Evolutionary conservation across 2,329 filamentous ascomycete species (phyloP).

Genomic region (Ophiostoma sp.): DNA sequence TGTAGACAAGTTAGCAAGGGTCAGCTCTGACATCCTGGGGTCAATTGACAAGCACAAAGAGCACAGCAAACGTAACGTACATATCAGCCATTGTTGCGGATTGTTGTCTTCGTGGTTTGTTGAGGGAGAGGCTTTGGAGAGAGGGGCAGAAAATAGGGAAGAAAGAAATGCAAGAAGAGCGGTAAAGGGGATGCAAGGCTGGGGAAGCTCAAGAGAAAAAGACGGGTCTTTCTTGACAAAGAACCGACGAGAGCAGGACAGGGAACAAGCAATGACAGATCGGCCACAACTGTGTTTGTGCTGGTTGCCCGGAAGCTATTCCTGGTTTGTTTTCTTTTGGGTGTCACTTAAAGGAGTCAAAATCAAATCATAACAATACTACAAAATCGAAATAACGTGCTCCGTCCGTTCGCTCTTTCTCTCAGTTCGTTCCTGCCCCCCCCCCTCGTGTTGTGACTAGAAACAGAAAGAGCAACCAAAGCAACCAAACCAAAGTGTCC

Average conservation of each 20-base stretch:
- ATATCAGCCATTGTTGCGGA: constrained; percentile 25
- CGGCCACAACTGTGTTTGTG: background rate
- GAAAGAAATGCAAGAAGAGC: constrained; percentile 12
- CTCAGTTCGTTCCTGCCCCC: background rate
- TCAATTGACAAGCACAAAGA: background rate
- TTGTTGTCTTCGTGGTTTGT: background rate
- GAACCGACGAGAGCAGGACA: background rate
- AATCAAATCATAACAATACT: background rate
- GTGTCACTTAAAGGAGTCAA: background rate
- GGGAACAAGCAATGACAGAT: background rate
- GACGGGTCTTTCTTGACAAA: background rate
- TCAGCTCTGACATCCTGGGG: background rate
- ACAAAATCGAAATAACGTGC: constrained; percentile 5
- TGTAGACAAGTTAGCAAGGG: constrained; percentile 40
- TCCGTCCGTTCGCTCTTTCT: background rate
- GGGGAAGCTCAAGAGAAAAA: constrained; percentile 12
- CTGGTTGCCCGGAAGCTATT: constrained; percentile 20
- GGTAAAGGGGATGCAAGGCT: constrained; percentile 17
- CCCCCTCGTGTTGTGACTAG: constrained; percentile 7
- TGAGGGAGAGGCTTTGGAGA: background rate
- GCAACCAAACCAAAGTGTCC: background rate
- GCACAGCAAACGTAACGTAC: constrained; percentile 13
- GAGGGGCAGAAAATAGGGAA: constrained; percentile 4
- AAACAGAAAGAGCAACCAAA: background rate
- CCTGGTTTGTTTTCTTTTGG: constrained; percentile 12